Base-by-base conservation (phyloP, 2,329 filamentous ascomycete genomes). In the Claviceps sp. region DNA sequence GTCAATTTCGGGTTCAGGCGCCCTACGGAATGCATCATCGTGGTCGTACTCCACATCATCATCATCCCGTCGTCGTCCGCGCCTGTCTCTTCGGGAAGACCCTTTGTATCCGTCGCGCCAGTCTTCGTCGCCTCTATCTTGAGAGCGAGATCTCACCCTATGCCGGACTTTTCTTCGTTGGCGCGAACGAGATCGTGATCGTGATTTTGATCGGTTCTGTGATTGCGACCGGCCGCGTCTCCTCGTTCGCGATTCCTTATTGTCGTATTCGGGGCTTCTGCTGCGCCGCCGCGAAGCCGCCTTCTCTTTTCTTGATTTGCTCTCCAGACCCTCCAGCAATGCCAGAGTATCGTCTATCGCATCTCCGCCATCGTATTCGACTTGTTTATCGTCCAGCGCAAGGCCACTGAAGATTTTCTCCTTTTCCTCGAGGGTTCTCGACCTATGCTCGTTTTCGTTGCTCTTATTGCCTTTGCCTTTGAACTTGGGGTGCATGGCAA, bases 331-430 rank as follows among this genome's bases (percentile, higher is more conserved):
- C 66, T 97, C 93, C n/a, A 98, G 68, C 61, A 95, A 77, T 0
- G 90, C 90, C 60, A 98, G 81, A 0, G 93, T 95, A 67, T 98
- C 90, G 62, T 97, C 93, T 62, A 96, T 85, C 20, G 81, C 86
- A 63, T 87, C 85, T 1, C 70, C 71, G 46, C 66, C 64, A 8
- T 60, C 63, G 26, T 66, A 57, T 5, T 59, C 59, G 1, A 64
- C 63, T 36, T 82, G 77, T 63, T 83, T 84, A 67, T 98, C 91
- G 1, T 91, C 89, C 46, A 98, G 77, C 7, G 89, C 79, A 49
- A 98, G 76, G 0, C 90, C 94, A 60, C 84, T 89, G 68, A 98
- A 98, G n/a, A 95, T 80, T 51, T 86, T 82, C 52, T 85, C 82
- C 68, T 93, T 95, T 64, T 85, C 83, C 57, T 86, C 81, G 3